A percentile compares a stretch with the other conserved stretches of the same genome.
Evolutionary conservation across 495 filamentous ascomycete genomes (phyloP).

Genomic region (Trichocladium antarcticum): DNA sequence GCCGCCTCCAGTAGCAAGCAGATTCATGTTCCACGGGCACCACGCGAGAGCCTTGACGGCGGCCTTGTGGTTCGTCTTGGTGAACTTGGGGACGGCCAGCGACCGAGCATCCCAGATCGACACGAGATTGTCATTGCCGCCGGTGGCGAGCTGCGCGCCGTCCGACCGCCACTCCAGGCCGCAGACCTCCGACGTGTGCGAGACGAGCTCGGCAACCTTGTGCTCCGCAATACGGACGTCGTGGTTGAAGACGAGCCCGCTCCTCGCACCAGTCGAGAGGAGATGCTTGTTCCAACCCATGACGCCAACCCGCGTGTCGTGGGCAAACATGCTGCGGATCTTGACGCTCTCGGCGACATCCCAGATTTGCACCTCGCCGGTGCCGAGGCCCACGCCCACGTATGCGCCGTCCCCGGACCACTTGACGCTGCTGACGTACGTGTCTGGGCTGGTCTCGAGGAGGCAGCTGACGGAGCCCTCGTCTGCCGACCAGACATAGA

Average conservation of each 20-base stretch:
- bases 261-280: conserved; percentile 86
- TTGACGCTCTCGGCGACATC: conserved; percentile 92
- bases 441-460: conserved; percentile 74
- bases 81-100: conserved; percentile 86
- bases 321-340: conserved; percentile 95
- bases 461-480: conserved; percentile 77
- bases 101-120: conserved; percentile 98
- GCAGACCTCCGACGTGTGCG: conserved; percentile 94
- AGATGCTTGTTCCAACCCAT: conserved; percentile 99
- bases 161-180: conserved; percentile 96
- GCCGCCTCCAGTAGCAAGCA: conserved; percentile 91
- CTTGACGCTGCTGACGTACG: conserved; percentile 95
- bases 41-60: conserved; percentile 96
- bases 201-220: conserved; percentile 93
- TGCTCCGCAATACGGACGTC: conserved; percentile 96
- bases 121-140: conserved; percentile 96
- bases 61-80: conserved; percentile 97
- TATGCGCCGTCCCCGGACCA: conserved; percentile 98
- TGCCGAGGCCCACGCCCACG: conserved; percentile 86
- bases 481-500: conserved; percentile 99
- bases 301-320: conserved; percentile 90
- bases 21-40: conserved; percentile 98
- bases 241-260: conserved; percentile 96
- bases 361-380: conserved; percentile 98
- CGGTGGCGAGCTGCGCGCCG: conserved; percentile 89